phyloP scores from a whole-genome alignment of 768 basidiomycete genomes.

The Tulasnella sp. region DNA sequence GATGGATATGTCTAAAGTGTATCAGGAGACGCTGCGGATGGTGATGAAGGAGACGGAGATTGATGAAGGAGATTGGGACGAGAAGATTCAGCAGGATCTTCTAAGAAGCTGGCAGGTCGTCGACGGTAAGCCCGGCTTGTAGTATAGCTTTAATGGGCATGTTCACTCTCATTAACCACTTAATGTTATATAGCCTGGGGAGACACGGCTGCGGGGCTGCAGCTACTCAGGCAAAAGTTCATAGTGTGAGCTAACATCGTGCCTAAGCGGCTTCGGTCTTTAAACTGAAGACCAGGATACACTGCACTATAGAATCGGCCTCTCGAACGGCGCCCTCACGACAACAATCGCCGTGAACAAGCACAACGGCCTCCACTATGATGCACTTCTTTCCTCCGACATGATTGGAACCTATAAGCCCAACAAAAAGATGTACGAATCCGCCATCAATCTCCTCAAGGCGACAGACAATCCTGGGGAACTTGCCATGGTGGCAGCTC shows the following conservation, averaged over 20 bases:
- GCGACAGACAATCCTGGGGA: constrained; percentile 2
- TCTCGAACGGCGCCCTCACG: constrained; percentile 14
- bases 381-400: constrained; percentile 14
- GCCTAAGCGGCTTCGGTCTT: background rate
- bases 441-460: constrained; percentile 10
- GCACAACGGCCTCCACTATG: constrained; percentile 7
- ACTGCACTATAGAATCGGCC: background rate
- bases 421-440: constrained; percentile 13
- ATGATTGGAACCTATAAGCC: constrained; percentile 17
- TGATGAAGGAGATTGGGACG: constrained; percentile 12
- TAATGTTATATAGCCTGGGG: constrained; percentile 3
- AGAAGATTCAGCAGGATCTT: constrained; percentile 11
- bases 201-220: constrained; percentile 14
- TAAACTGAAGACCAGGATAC: background rate
- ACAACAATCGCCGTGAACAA: constrained; percentile 5
- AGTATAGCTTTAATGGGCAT: background rate
- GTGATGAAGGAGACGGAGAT: constrained; percentile 6
- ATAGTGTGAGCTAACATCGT: background rate
- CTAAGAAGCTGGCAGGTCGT: constrained; percentile 12
- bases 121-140: background rate
- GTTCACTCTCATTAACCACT: no score
- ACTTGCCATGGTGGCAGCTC: constrained; percentile 17
- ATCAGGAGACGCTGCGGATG: background rate
- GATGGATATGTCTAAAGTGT: constrained; percentile 9
- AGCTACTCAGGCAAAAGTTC: constrained; percentile 9